Evolutionary conservation across 805 yeast species (phyloP).

Genomic region (Brettanomyces custersianus): DNA sequence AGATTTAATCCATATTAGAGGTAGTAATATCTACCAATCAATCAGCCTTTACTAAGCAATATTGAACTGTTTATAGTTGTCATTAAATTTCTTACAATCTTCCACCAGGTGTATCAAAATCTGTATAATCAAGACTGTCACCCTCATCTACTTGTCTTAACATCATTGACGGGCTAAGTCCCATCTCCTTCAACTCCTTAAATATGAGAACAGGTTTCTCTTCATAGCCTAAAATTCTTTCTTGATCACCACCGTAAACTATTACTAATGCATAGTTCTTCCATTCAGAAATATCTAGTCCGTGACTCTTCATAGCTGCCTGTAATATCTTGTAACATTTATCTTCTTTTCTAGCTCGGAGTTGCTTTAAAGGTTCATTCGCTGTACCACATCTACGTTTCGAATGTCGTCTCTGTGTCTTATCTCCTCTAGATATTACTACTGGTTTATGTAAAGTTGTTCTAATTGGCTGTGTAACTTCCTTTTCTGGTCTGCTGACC

Average conservation of each 20-base stretch:
- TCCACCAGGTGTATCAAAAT: slow-evolving; percentile 33
- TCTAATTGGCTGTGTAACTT: not conserved
- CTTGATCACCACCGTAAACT: slow-evolving; percentile 88
- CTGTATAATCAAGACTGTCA: slow-evolving; percentile 19
- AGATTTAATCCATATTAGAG: slow-evolving; percentile 73
- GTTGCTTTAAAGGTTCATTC: slow-evolving; percentile 68
- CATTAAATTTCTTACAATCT: slow-evolving; percentile 19
- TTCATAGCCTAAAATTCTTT: slow-evolving; percentile 69
- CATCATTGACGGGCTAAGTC: slow-evolving; percentile 88
- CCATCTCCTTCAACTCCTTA: slow-evolving; percentile 76
- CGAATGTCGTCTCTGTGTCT: not conserved
- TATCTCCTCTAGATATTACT: not conserved
- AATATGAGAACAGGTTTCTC: slow-evolving; percentile 85
- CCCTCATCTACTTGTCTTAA: slow-evolving; percentile 67
- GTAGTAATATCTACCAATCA: too few relatives aligned
- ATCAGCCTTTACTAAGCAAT: too few relatives aligned
- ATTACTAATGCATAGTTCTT: slow-evolving; percentile 80
- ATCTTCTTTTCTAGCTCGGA: slow-evolving; percentile 82
- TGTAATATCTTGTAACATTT: slow-evolving; percentile 83
- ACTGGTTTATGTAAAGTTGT: too few relatives aligned
- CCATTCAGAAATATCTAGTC: slow-evolving; percentile 73
- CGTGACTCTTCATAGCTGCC: slow-evolving; percentile 81
- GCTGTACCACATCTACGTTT: not conserved
- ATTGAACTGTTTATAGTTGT: too few relatives aligned
- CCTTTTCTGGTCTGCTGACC: not conserved